These are phyloP conservation scores for Cenchrus americanus DNA, from an alignment of 176 grass and related monocot species.

Conservation along the genomic window DNA sequence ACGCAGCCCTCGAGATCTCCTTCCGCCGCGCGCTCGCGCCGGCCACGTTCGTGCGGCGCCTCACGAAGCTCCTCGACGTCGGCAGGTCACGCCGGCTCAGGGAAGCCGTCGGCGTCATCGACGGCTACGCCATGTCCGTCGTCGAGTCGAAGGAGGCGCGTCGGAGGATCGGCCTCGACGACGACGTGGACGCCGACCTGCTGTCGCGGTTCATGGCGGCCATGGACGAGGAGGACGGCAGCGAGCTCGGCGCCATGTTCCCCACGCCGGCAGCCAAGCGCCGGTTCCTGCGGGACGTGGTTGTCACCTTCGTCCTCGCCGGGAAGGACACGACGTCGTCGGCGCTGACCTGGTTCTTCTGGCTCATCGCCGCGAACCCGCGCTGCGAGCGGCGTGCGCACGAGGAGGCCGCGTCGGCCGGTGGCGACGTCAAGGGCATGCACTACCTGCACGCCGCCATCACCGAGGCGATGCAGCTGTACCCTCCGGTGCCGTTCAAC, in stretches of 20 bases:
- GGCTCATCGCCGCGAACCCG: slow-evolving; percentile 59
- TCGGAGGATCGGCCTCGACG: neutral
- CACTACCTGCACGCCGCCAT: slow-evolving; percentile 72
- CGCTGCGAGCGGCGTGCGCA: slow-evolving; percentile 48
- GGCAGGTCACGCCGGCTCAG: slow-evolving; percentile 59
- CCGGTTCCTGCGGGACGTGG: slow-evolving; percentile 62
- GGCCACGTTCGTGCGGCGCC: slow-evolving; percentile 39
- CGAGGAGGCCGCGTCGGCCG: slow-evolving; percentile 40
- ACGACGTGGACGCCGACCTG: slow-evolving; percentile 46
- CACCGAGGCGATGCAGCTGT: slow-evolving; percentile 70
- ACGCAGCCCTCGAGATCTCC: slow-evolving; percentile 59
- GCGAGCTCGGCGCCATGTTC: slow-evolving; percentile 60
- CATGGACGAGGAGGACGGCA: slow-evolving; percentile 53
- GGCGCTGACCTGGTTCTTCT: slow-evolving; percentile 79
- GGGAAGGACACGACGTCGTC: slow-evolving; percentile 73
- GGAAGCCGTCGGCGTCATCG: slow-evolving; percentile 49
- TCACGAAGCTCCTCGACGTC: slow-evolving; percentile 52
- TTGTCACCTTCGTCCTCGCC: slow-evolving; percentile 74
- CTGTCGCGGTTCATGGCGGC: slow-evolving; percentile 70
- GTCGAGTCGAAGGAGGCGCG: slow-evolving; percentile 46
- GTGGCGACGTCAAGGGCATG: slow-evolving; percentile 40
- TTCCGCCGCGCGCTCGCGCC: slow-evolving; percentile 47
- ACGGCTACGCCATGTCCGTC: slow-evolving; percentile 54
- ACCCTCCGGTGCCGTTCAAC: slow-evolving; percentile 77
- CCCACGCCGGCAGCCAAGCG: slow-evolving; percentile 42